These are phyloP conservation scores for Tephrocybe rancida DNA, from an alignment of 768 basidiomycete species.

Conservation along the genomic window DNA sequence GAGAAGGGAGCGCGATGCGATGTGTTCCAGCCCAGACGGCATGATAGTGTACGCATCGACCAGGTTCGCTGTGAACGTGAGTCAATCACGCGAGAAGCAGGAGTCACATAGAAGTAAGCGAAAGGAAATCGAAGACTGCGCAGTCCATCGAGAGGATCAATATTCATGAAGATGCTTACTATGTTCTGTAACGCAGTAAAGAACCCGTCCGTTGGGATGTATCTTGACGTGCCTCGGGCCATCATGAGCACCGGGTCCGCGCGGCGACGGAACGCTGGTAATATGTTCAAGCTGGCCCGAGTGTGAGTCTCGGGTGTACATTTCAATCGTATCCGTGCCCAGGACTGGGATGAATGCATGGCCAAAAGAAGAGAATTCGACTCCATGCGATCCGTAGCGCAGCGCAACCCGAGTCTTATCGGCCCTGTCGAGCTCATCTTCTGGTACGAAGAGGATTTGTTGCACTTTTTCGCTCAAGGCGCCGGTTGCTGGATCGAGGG, in stretches of 20 bases:
- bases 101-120: neutral
- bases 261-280: constrained; percentile 39
- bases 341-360: constrained; percentile 53
- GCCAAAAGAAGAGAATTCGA: constrained; percentile 44
- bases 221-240: constrained; percentile 56
- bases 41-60: constrained; percentile 46
- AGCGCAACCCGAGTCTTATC: constrained; percentile 55
- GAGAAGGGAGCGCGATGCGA: constrained; percentile 34
- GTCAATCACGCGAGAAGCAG: neutral
- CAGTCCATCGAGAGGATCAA: neutral
- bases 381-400: constrained; percentile 54
- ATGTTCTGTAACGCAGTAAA: constrained; percentile 58
- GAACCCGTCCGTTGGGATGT: constrained; percentile 50
- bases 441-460: constrained; percentile 47
- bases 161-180: constrained; percentile 29
- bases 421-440: constrained; percentile 40
- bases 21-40: constrained; percentile 27
- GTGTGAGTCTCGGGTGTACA: constrained; percentile 37
- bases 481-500: constrained; percentile 34
- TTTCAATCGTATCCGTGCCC: constrained; percentile 48
- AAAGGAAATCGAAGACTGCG: no score
- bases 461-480: constrained; percentile 47
- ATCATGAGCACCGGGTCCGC: constrained; percentile 37
- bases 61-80: constrained; percentile 40
- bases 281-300: constrained; percentile 39